phyloP scores from a whole-genome alignment of 2,329 filamentous ascomycete species.

The Thyridium curvatum region DNA sequence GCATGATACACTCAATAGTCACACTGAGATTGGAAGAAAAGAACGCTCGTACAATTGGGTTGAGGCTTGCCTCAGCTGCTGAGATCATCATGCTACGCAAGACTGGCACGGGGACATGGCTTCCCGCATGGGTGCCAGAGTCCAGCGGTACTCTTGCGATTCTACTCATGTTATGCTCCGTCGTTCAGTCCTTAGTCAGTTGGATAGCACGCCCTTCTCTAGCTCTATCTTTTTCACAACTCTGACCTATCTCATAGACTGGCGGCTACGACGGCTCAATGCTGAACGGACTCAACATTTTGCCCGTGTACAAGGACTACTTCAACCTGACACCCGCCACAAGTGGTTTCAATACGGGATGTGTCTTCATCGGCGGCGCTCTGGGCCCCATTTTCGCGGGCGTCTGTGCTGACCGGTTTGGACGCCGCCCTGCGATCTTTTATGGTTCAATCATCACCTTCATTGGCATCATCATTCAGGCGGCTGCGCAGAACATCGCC shows the following conservation, averaged over 20 bases:
- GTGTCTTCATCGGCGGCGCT: conserved; percentile 45
- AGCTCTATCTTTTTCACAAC: too few species aligned
- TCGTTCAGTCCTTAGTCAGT: conserved; percentile 34
- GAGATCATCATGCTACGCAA: conserved; percentile 22
- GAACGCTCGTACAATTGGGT: too few species aligned
- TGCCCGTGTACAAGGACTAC: conserved; percentile 51
- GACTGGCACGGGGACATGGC: conserved; percentile 35
- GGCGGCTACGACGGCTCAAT: conserved; percentile 42
- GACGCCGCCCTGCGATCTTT: conserved; percentile 36
- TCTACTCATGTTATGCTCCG: conserved; percentile 34
- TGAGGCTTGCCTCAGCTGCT: too few species aligned
- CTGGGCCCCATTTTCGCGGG: conserved; percentile 37
- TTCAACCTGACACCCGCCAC: conserved; percentile 47
- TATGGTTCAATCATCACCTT: conserved; percentile 32
- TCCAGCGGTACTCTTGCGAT: conserved; percentile 29
- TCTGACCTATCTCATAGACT: conserved; percentile 17
- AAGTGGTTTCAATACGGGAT: conserved; percentile 48
- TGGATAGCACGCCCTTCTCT: conserved; percentile 4
- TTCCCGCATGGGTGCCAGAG: conserved; percentile 39
- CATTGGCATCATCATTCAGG: conserved; percentile 37
- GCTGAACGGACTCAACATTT: conserved; percentile 51
- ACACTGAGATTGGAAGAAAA: too few species aligned
- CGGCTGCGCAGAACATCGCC: conserved; percentile 40
- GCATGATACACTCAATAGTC: too few species aligned
- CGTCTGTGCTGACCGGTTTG: conserved; percentile 31